These are phyloP conservation scores for Phascolomyces articulosus DNA, from an alignment of 371 early-diverging fungal species.

Conservation along the genomic window DNA sequence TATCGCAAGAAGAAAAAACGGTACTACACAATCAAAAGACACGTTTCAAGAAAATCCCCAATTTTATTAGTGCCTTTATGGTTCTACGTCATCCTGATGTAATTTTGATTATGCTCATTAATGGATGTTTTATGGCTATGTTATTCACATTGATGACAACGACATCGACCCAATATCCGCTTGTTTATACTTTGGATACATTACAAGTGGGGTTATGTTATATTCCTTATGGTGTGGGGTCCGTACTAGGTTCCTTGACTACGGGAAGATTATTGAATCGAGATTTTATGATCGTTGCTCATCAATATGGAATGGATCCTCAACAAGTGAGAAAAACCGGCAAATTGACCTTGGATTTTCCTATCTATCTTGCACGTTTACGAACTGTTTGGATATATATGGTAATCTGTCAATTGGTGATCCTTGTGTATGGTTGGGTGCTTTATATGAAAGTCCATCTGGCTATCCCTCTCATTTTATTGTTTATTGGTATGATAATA, in stretches of 20 bases:
- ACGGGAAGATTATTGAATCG: constrained; percentile 33
- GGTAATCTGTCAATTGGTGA: constrained; percentile 14
- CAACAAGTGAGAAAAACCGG: constrained; percentile 13
- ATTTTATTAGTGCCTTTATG: neutral
- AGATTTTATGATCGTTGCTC: constrained; percentile 28
- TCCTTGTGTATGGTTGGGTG: constrained; percentile 35
- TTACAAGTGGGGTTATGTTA: constrained; percentile 39
- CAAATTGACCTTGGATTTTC: constrained; percentile 23
- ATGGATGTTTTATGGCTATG: constrained; percentile 20
- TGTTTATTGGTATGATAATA: constrained; percentile 20
- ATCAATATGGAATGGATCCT: constrained; percentile 5
- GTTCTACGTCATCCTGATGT: constrained; percentile 25
- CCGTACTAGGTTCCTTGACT: constrained; percentile 27
- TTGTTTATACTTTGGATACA: constrained; percentile 24
- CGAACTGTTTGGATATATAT: constrained; percentile 26
- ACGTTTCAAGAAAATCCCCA: constrained; percentile 6
- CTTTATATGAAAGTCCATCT: constrained; percentile 25
- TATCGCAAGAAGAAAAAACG: too few relatives aligned
- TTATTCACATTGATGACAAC: constrained; percentile 23
- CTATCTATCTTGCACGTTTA: constrained; percentile 33
- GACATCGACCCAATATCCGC: constrained; percentile 20
- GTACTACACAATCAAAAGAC: neutral
- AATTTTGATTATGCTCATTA: constrained; percentile 16
- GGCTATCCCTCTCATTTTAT: constrained; percentile 28
- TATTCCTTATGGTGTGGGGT: constrained; percentile 30